These are phyloP conservation scores for Teunomyces cretensis DNA, from an alignment of 805 yeast species.

Conservation along the genomic window DNA sequence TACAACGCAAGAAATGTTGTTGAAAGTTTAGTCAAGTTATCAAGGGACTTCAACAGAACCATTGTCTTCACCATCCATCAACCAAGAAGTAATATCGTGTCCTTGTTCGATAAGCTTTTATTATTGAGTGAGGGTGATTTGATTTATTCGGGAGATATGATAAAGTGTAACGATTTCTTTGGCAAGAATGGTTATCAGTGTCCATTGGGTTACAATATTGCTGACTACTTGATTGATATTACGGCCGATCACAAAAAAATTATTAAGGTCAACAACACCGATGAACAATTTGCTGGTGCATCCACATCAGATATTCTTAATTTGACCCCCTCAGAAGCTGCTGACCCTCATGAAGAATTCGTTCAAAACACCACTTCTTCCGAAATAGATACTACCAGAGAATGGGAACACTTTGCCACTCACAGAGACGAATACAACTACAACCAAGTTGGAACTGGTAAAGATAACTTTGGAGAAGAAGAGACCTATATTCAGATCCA, in stretches of 20 bases:
- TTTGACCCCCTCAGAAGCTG: constrained; percentile 11
- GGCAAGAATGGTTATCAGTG: constrained; percentile 72
- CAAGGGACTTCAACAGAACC: constrained; percentile 80
- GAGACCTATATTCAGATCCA: constrained; percentile 18
- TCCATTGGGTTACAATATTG: constrained; percentile 89
- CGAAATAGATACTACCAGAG: constrained; percentile 63
- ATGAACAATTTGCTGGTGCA: constrained; percentile 7
- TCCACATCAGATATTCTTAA: constrained; percentile 7
- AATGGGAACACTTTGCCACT: constrained; percentile 84
- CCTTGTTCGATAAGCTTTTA: constrained; percentile 79
- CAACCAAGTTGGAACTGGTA: constrained; percentile 15
- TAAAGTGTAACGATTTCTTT: constrained; percentile 73
- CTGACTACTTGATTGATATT: constrained; percentile 88
- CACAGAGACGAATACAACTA: constrained; percentile 69
- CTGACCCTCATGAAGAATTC: constrained; percentile 30
- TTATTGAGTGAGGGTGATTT: constrained; percentile 81
- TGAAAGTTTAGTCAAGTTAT: constrained; percentile 77
- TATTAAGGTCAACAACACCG: constrained; percentile 17
- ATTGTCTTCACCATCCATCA: constrained; percentile 94
- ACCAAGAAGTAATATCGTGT: constrained; percentile 93
- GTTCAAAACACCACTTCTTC: constrained; percentile 18
- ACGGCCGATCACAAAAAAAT: constrained; percentile 62
- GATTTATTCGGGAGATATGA: constrained; percentile 85
- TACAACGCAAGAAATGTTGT: constrained; percentile 90
- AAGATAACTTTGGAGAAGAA: constrained; percentile 19